Evolutionary conservation across 805 yeast genomes (phyloP).

Genomic region (Spencermartinsiella europaea): DNA sequence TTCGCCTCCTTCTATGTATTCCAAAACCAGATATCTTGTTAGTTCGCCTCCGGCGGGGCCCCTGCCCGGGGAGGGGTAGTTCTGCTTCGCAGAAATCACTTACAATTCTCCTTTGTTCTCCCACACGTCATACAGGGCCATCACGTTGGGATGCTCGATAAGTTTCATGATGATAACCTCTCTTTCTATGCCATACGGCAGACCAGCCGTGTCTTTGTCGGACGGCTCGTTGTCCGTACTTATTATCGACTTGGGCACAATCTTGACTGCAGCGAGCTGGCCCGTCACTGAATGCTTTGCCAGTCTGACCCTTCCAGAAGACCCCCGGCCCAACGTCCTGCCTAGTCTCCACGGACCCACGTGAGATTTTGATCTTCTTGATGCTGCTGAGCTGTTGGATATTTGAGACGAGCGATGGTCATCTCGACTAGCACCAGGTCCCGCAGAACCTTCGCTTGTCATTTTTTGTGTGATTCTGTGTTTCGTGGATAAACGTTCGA

Average conservation of each 20-base stretch:
- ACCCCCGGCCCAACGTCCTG: conserved; percentile 91
- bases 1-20: conserved; percentile 97
- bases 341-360: conserved; percentile 98
- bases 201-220: conserved; percentile 47
- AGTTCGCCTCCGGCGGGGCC: too few species aligned
- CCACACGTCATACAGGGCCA: conserved; percentile 96
- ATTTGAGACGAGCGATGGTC: conserved; percentile 44
- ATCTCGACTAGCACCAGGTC: not conserved
- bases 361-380: conserved; percentile 46
- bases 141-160: conserved; percentile 87
- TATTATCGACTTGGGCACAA: conserved; percentile 81
- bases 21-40: conserved; percentile 60
- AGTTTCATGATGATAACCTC: conserved; percentile 90
- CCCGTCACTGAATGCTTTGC: conserved; percentile 84
- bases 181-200: conserved; percentile 94
- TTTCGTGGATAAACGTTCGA: too few species aligned
- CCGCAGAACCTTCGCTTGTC: not conserved
- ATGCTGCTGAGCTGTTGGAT: conserved; percentile 32
- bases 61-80: conserved; percentile 32
- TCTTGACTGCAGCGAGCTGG: conserved; percentile 92
- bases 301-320: conserved; percentile 88
- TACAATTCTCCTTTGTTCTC: conserved; percentile 83
- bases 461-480: too few species aligned
- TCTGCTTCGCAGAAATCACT: not conserved
- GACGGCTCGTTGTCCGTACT: conserved; percentile 35